Conservation (phyloP, 192 early-diverging fungal genomes). For the Chytriomyces confervae region DNA sequence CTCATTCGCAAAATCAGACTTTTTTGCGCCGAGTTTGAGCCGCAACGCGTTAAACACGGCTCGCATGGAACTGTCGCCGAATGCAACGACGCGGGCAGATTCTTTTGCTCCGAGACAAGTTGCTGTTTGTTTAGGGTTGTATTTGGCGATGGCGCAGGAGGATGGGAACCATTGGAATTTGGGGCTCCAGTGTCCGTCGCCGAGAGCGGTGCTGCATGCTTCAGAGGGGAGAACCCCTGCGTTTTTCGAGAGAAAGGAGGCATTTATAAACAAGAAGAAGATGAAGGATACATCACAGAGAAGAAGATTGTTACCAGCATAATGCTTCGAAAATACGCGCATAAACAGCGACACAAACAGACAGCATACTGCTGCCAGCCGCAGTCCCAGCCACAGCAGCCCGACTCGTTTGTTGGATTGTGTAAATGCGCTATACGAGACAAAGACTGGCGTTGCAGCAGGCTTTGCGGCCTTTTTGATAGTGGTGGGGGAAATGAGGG, state of each 20-base stretch:
- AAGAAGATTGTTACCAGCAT: background rate
- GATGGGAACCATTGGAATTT: background rate
- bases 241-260: background rate
- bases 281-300: background rate
- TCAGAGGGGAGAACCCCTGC: background rate
- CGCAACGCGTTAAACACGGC: conserved; percentile 64
- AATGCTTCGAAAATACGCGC: background rate
- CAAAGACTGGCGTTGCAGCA: background rate
- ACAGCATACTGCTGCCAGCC: background rate
- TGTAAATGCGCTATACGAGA: background rate
- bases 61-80: conserved; percentile 74
- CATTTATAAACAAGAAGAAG: background rate
- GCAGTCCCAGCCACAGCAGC: background rate
- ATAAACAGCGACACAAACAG: background rate
- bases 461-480: background rate
- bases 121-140: conserved; percentile 46
- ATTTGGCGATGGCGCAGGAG: conserved; percentile 33
- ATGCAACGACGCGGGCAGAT: conserved; percentile 52
- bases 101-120: conserved; percentile 49
- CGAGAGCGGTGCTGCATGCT: background rate
- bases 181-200: conserved; percentile 16
- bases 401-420: background rate
- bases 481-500: background rate
- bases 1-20: conserved; percentile 33
- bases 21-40: conserved; percentile 47